Conservation (phyloP, 164 flowering plant species). For the Houttuynia cordata region DNA sequence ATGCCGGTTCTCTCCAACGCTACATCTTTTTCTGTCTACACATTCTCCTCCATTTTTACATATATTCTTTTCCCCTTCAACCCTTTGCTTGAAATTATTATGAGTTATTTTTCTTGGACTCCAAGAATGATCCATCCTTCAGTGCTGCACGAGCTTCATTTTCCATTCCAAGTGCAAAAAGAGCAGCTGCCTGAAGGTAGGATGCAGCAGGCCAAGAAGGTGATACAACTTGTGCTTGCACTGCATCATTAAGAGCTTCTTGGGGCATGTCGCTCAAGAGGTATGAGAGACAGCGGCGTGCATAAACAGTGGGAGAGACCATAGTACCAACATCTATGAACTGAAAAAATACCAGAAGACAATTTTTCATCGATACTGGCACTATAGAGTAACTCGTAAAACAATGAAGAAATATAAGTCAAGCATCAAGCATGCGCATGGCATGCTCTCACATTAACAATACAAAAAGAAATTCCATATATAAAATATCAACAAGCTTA, state of each 20-base stretch:
- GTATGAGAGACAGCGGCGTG: conserved; percentile 76
- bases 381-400: too few relatives aligned
- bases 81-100: conserved; percentile 5
- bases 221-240: conserved; percentile 77
- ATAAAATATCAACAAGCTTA: too few relatives aligned
- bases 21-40: background rate
- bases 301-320: conserved; percentile 84
- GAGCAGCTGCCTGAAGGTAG: conserved; percentile 75
- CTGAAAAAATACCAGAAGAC: conserved; percentile 34
- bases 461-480: too few relatives aligned
- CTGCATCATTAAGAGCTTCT: conserved; percentile 75
- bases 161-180: conserved; percentile 55
- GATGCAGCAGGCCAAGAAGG: conserved; percentile 82
- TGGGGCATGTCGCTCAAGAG: conserved; percentile 72
- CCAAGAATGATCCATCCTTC: conserved; percentile 65
- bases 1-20: too few relatives aligned
- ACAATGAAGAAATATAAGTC: too few relatives aligned
- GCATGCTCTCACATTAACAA: too few relatives aligned
- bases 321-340: conserved; percentile 84
- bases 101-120: conserved; percentile 30
- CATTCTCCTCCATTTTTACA: background rate
- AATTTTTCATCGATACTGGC: background rate
- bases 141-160: conserved; percentile 67
- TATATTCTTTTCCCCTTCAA: background rate
- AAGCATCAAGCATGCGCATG: too few relatives aligned